phyloP scores from a whole-genome alignment of 768 basidiomycete species.

The Lyophyllum semitale region DNA sequence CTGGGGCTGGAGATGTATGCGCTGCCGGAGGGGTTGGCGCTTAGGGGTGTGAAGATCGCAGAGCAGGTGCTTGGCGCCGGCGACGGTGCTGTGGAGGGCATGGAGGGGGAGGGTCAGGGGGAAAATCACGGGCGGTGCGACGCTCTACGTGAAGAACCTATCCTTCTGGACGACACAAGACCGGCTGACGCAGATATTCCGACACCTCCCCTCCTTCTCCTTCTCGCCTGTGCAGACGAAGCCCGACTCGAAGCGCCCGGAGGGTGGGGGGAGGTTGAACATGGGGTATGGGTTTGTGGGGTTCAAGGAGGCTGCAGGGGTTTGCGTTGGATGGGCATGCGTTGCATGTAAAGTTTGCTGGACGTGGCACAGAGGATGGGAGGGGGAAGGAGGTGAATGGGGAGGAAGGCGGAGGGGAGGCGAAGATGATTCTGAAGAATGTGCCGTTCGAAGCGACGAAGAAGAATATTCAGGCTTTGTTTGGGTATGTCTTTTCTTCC shows the following conservation, averaged over 20 bases:
- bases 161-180: conserved; percentile 89
- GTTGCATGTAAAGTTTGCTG: conserved; percentile 83
- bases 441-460: conserved; percentile 95
- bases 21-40: conserved; percentile 10
- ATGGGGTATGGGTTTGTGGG: conserved; percentile 98
- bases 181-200: conserved; percentile 68
- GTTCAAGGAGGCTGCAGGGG: conserved; percentile 83
- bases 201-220: conserved; percentile 73
- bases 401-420: conserved; percentile 39
- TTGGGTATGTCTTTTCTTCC: conserved; percentile 67
- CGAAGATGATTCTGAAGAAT: conserved; percentile 98
- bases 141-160: conserved; percentile 93
- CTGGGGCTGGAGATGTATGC: conserved; percentile 11
- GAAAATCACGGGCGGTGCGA: conserved; percentile 67
- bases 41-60: conserved; percentile 39
- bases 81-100: not conserved
- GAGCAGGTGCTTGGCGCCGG: conserved; percentile 39
- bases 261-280: conserved; percentile 62
- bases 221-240: conserved; percentile 94
- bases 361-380: conserved; percentile 66
- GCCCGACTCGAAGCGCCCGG: conserved; percentile 76
- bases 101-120: conserved; percentile 23
- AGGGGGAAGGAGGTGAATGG: too few relatives aligned
- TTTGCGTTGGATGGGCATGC: conserved; percentile 87
- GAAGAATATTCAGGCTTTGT: conserved; percentile 88